Evolutionary conservation across 257 asterid species (phyloP).

Genomic region (Nemophila menziesii): DNA sequence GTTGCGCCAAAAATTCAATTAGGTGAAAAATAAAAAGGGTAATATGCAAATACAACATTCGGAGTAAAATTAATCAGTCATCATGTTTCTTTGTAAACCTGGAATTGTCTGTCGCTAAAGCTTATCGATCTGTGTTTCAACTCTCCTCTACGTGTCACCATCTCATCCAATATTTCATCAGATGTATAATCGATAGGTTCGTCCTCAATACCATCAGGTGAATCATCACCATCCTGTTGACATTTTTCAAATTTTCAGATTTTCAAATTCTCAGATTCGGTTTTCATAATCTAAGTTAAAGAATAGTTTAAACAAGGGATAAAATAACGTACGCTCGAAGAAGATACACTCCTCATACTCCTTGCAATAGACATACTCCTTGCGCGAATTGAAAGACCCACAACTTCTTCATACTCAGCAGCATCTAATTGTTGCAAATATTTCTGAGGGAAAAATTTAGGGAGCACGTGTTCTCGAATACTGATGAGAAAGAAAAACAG

Average conservation of each 20-base stretch:
- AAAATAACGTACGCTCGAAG: slow-evolving; percentile 31
- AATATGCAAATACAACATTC: no score
- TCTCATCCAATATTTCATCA: slow-evolving; percentile 71
- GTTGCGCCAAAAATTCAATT: no score
- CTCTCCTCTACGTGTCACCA: slow-evolving; percentile 76
- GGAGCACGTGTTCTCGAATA: slow-evolving; percentile 68
- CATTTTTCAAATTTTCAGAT: slow-evolving; percentile 3
- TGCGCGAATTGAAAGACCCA: slow-evolving; percentile 35
- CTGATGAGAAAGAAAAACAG: slow-evolving; percentile 65
- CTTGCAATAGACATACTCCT: slow-evolving; percentile 22
- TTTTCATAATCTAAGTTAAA: not conserved
- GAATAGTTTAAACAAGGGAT: no score
- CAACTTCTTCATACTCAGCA: slow-evolving; percentile 68
- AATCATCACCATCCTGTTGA: slow-evolving; percentile 42
- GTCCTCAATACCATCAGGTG: slow-evolving; percentile 16
- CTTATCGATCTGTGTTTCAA: slow-evolving; percentile 60
- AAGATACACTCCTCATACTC: slow-evolving; percentile 21
- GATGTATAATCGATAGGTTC: slow-evolving; percentile 35
- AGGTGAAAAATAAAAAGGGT: no score
- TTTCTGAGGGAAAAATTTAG: slow-evolving; percentile 44
- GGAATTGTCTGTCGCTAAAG: slow-evolving; percentile 59
- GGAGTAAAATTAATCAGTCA: no score
- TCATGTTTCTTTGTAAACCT: slow-evolving; percentile 26
- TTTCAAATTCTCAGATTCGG: no score
- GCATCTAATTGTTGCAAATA: slow-evolving; percentile 74